Evolutionary conservation across 2,329 filamentous ascomycete genomes (phyloP), one percentile per base, ranked within the genome.

Genomic region (Berkeleyomyces basicola): DNA sequence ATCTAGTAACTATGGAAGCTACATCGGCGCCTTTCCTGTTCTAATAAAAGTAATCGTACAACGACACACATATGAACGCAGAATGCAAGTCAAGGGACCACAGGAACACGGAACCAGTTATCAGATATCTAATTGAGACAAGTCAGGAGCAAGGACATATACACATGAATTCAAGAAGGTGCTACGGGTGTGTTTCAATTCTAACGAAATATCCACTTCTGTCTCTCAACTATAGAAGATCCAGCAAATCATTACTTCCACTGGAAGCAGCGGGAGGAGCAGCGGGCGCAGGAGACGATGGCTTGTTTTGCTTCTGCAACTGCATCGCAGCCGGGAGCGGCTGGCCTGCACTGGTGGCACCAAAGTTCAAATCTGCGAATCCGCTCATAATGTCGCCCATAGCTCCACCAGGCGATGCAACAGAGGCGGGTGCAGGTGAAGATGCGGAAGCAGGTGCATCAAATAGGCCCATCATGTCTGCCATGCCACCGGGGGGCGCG

Each of bases 301-400:
- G 60, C 5, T 68, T 69, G 42, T 74, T 71, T 3, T 70, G 69
- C 59, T 72, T 71, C 59, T 75, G 73, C 66, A 83, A 71, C 69
- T 87, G 81, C 71, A 82, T 80, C 9, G 78, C 76, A 3, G 86
- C 77, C 14, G 86, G 84, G 40, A 86, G 79, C 16, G 87, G 83
- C 67, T 85, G 82, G 66, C 77, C 82, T 14, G 69, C 68, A 33
- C 62, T 62, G 4, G 76, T 74, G 47, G 82, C 83, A 57, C 84
- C 81, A 70, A 99, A 77, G 74, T 89, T 85, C 75, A 99, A 78
- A 3, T 83, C 84, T 37, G 85, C 88, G 70, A 99, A 95, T 0
- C 91, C 91, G 70, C 90, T 90, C 78, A 96, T 86, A 69, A 99
- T 76, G 73, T 97, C 91, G 67, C 88, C 88, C 78, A 96, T 82